phyloP scores from a whole-genome alignment of 441 rosid genomes.

The Brassica hybrid region DNA sequence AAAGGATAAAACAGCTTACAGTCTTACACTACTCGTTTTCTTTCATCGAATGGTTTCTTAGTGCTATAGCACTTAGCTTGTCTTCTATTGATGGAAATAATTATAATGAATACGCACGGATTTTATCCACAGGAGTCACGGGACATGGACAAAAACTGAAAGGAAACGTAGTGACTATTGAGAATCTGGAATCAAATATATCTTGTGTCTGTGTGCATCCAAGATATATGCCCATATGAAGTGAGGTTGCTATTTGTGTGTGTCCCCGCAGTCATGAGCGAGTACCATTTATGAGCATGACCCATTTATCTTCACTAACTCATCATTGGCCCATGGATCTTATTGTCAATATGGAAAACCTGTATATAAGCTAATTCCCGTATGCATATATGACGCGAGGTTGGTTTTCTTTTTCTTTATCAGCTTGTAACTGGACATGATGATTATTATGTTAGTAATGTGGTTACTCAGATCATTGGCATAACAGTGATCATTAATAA shows the following conservation, averaged over 20 bases:
- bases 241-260: not conserved
- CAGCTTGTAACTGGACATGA: not conserved
- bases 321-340: not conserved
- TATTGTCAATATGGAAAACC: not conserved
- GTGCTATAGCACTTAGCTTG: not conserved
- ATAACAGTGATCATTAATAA: not conserved
- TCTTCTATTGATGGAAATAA: not conserved
- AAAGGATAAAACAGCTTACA: not conserved
- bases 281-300: not conserved
- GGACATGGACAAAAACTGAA: not conserved
- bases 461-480: not conserved
- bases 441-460: not conserved
- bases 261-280: not conserved
- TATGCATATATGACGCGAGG: not conserved
- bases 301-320: too few relatives aligned
- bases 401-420: not conserved
- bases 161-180: not conserved
- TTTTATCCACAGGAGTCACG: not conserved
- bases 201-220: not conserved
- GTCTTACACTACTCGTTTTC: slow-evolving; percentile 2
- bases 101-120: not conserved
- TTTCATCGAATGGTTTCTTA: not conserved
- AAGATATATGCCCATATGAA: not conserved
- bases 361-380: not conserved
- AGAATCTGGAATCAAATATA: not conserved